Base-by-base conservation (phyloP, 1,139 yeast species). In the Spathaspora sp. region DNA sequence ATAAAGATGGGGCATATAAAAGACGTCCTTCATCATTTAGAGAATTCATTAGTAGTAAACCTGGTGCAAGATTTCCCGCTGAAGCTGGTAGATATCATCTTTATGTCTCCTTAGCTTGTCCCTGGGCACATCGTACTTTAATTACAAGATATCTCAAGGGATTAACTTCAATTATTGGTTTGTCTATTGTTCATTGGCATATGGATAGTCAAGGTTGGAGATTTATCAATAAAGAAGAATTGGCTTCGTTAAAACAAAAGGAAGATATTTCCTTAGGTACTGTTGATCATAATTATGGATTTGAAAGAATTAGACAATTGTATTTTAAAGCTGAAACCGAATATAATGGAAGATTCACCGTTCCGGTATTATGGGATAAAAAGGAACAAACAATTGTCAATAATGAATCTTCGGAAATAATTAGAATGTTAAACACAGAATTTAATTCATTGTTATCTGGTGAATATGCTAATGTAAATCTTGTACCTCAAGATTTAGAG, bases 71-170 rank as follows among this genome's bases (percentile, higher is more conserved):
- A 51, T 86, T 83, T 59, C 72, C 83, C 15, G 87, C 97, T 0
- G 97, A 89, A 59, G 76, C 78, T 43, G 81, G 81, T 51, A 77
- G 98, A 57, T 91, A 91, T 64, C 97, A 91, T 67, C 78, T 91
- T 49, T 91, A 89, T 58, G 95, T 90, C 17, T 85, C 95, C 1
- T 71, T 74, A 45, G 97, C 97, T 1, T 91, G 98, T 67, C 98
- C 98, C 3, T 91, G 97, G 89, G 98, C 98, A 1, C 96, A 89
- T 61, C 79, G 98, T 52, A 82, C 95, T 0, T 72, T 91, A 54
- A 84, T 90, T 48, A 76, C 86, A 7, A 72, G 97, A 45, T 67
- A 76, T n/a, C 74, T 91, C 54, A 90, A 90, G 69, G 97, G 97
- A 2, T 74, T 93, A 53, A 68, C 79, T 7, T 75, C 78, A 17